phyloP scores from a whole-genome alignment of 148 eudicot species.

The Mesembryanthemum crystallinum region DNA sequence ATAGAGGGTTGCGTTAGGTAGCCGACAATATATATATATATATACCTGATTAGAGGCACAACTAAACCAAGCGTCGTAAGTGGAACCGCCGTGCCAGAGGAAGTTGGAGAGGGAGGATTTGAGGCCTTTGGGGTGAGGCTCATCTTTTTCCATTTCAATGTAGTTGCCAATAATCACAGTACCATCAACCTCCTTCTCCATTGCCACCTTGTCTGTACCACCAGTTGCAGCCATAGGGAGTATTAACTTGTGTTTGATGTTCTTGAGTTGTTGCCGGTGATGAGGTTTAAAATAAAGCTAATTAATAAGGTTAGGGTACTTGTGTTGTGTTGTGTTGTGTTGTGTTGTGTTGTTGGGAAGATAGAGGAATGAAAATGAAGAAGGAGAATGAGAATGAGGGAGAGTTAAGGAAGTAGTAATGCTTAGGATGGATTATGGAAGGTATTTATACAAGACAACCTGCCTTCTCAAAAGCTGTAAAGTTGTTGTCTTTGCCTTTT shows the following conservation, averaged over 20 bases:
- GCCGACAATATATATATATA: too few species aligned
- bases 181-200: slow-evolving; percentile 43
- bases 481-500: slow-evolving; percentile 29
- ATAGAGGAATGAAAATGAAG: neutral
- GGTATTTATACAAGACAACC: slow-evolving; percentile 30
- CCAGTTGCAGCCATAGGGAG: slow-evolving; percentile 30
- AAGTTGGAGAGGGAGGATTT: slow-evolving; percentile 57
- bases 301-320: too few species aligned
- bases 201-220: slow-evolving; percentile 29
- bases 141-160: slow-evolving; percentile 75
- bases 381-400: too few species aligned
- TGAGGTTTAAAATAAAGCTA: too few species aligned
- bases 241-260: too few species aligned
- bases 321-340: too few species aligned
- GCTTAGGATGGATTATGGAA: slow-evolving; percentile 9
- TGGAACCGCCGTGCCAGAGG: slow-evolving; percentile 96
- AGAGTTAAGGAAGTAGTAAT: slow-evolving; percentile 10
- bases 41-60: slow-evolving; percentile 92
- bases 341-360: too few species aligned
- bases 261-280: too few species aligned
- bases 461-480: slow-evolving; percentile 27
- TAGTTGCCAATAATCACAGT: slow-evolving; percentile 68
- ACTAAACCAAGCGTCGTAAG: slow-evolving; percentile 97
- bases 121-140: slow-evolving; percentile 36
- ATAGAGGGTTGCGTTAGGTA: too few species aligned